Evolutionary conservation across 2,329 filamentous ascomycete genomes (phyloP).

Genomic region (Fusarium tjaetaba): DNA sequence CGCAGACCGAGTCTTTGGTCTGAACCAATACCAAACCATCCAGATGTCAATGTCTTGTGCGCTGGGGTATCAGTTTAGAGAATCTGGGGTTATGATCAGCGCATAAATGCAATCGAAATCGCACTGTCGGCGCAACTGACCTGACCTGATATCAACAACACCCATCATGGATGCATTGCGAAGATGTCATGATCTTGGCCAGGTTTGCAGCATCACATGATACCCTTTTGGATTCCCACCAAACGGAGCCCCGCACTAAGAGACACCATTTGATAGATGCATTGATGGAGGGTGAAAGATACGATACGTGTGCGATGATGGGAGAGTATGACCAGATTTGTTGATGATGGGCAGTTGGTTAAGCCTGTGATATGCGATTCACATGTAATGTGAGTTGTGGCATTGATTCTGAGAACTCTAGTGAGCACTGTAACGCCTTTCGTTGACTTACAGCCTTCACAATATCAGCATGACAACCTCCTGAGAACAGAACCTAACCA

Average conservation of each 20-base stretch:
- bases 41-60: slow-evolving; percentile 2
- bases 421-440: not conserved
- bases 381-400: slow-evolving; percentile 2
- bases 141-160: slow-evolving; percentile 11
- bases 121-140: slow-evolving; percentile 26
- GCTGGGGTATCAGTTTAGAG: not conserved
- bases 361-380: slow-evolving; percentile 6
- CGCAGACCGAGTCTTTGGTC: slow-evolving; percentile 10
- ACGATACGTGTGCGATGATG: slow-evolving; percentile 22
- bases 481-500: not conserved
- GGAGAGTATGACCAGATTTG: slow-evolving; percentile 5
- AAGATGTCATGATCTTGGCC: slow-evolving; percentile 39
- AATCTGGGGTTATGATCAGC: slow-evolving; percentile 3
- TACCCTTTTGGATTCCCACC: slow-evolving; percentile 7
- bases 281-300: slow-evolving; percentile 3
- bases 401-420: not conserved
- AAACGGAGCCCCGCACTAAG: slow-evolving; percentile 23
- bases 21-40: slow-evolving; percentile 30
- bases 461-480: not conserved
- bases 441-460: not conserved
- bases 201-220: slow-evolving; percentile 27
- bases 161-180: slow-evolving; percentile 18
- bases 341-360: slow-evolving; percentile 18
- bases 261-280: slow-evolving; percentile 25
- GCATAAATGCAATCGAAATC: slow-evolving; percentile 3